Base-by-base conservation (phyloP, 2,329 filamentous ascomycete species). In the Hirsutella thompsonii region DNA sequence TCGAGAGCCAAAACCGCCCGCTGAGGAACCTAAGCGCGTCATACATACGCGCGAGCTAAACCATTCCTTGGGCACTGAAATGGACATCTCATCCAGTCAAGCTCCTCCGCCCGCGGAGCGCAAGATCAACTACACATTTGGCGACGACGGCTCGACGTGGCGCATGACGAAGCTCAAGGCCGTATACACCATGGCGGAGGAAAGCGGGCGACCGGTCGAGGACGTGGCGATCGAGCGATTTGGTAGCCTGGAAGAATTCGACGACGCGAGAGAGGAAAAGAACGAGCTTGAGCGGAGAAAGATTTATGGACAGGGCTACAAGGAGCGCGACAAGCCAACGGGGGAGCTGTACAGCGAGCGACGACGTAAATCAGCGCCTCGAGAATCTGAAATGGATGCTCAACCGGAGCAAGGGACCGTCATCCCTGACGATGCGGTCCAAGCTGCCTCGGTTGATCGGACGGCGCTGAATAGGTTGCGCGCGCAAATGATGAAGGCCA, bases 401-500 rank as follows among this genome's bases (percentile, higher is more conserved):
- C 48, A 55, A 44, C 63, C 61, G 1, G 55, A 61, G 16, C 79
- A 86, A 53, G 76, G 76, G 13, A 59, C 71, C 28, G 53, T 73
- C 19, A 70, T 85, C 39, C 62, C 70, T 3, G 72, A 80, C n/a
- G 66, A 71, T 2, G 11, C 32, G n/a, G 18, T 13, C 20, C n/a
- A n/a, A 11, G 42, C 47, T 0, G 46, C 53, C 3, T 66, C 66
- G 16, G 63, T 93, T 18, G 84, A 94, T 51, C 79, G 83, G 53
- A 92, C 86, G 0, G 69, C 80, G 0, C 68, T 98, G 42, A 98
- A 98, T 61, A 80, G 85, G 45, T 73, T 98, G 38, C 89, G 90
- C 48, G 92, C 92, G 0, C 83, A 92, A 54, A 81, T 96, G 69
- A 90, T 98, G 83, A 95, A 93, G 58, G 92, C 92, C 4, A 94